Evolutionary conservation across 208 protist genomes (phyloP), one percentile per base, ranked within the genome.

Genomic region (Trypanosoma theileri): DNA sequence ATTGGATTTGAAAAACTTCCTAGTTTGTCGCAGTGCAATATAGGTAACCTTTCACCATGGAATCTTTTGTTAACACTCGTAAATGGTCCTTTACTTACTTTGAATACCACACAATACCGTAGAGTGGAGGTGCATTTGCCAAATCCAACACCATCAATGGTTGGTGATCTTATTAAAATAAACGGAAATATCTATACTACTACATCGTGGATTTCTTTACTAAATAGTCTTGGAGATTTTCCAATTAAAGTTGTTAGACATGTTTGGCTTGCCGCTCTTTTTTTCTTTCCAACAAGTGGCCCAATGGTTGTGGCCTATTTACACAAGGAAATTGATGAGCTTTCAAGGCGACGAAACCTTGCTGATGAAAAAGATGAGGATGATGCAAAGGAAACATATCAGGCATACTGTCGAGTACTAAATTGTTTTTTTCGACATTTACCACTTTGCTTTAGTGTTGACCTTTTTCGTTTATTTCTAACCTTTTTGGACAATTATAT

Each of bases 371-470:
- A 40, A 7, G 77, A 84, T 16, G 84, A 89, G 60, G 69, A 82
- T 51, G 85, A 92, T 42, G 83, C 80, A 13, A 83, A 83, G 50
- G 69, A 80, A 26, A 68, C 82, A 17, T 91, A 87, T 73, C 72
- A 66, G 42, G 77, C 75, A n/a, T 82, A 82, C 50, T 77, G 92
- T 52, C 69, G 90, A 16, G 35, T 96, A 6, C 65, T 96, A 16
- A 93, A 93, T 69, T 71, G 67, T 22, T 96, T 96, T 57, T 91
- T 84, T 54, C 82, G 86, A 16, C 90, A 96, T 69, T 77, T 96
- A n/a, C 81, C 80, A 22, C 50, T 91, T 0, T 79, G 75, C 51
- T 90, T 84, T 67, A 87, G 77, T 57, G 82, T 85, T 58, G 72
- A 89, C 28, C 73, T 93, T 16, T 96, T 93, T 83, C 74, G 59